Conservation (phyloP, 2,329 filamentous ascomycete species). For the Scedosporium aurantiacum region DNA sequence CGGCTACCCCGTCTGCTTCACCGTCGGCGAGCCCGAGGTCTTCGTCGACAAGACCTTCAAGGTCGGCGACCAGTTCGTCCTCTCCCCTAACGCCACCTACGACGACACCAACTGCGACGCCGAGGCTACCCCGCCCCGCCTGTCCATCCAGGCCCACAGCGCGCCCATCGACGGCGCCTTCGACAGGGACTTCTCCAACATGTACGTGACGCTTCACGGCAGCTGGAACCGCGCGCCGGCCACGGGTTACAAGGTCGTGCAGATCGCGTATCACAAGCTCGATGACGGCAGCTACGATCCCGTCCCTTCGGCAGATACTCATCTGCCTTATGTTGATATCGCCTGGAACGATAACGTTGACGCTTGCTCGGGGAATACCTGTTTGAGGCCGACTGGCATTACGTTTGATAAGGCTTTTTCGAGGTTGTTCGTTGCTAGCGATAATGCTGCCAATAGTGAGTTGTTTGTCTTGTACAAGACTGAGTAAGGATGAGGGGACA, state of each 20-base stretch:
- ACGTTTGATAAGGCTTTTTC: conserved; percentile 13
- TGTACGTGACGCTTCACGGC: conserved; percentile 51
- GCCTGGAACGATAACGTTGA: conserved; percentile 21
- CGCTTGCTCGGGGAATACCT: conserved; percentile 16
- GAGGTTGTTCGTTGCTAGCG: conserved; percentile 15
- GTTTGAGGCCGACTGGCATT: conserved; percentile 15
- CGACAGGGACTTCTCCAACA: conserved; percentile 35
- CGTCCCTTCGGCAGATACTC: conserved; percentile 18
- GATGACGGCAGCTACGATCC: conserved; percentile 18
- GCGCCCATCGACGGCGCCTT: conserved; percentile 52
- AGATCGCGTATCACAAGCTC: conserved; percentile 21
- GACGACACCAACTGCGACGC: conserved; percentile 23
- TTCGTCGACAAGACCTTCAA: conserved; percentile 19
- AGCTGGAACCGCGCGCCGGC: conserved; percentile 36
- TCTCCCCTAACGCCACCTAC: conserved; percentile 22
- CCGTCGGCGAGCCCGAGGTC: conserved; percentile 33
- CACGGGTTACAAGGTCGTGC: conserved; percentile 26
- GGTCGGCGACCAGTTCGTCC: conserved; percentile 26
- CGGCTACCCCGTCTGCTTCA: conserved; percentile 52
- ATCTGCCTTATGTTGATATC: conserved; percentile 19
- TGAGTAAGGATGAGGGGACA: not conserved
- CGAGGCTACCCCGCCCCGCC: conserved; percentile 26
- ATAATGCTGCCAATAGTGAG: conserved; percentile 14
- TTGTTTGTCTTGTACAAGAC: conserved; percentile 12
- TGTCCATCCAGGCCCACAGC: conserved; percentile 47